These are phyloP conservation scores for Phytopythium helicoides DNA, from an alignment of 352 stramenopile genomes.

Conservation along the genomic window DNA sequence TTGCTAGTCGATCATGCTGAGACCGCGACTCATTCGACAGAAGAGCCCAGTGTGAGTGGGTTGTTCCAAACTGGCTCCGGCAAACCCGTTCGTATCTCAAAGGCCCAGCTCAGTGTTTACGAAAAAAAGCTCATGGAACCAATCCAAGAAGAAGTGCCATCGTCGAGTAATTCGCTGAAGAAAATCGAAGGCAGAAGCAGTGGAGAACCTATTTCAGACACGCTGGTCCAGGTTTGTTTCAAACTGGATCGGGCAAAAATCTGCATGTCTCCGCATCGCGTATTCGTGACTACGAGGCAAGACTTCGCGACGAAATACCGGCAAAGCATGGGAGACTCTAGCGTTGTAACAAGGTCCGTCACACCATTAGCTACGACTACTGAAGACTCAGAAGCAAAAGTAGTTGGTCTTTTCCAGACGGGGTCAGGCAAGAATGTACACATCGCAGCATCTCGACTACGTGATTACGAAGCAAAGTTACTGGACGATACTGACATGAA, in stretches of 20 bases:
- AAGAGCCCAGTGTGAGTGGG: not conserved
- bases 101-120: conserved; percentile 23
- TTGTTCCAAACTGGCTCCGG: conserved; percentile 28
- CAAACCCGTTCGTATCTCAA: conserved; percentile 23
- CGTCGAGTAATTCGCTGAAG: no score
- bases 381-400: not conserved
- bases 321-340: no score
- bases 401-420: conserved; percentile 22
- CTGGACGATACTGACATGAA: conserved; percentile 9
- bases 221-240: conserved; percentile 13
- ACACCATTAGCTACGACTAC: no score
- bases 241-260: conserved; percentile 27
- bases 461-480: conserved; percentile 20
- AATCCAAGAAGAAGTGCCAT: no score
- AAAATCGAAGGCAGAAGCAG: no score
- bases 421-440: conserved; percentile 24
- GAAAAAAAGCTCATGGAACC: conserved; percentile 11
- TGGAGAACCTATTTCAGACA: not conserved
- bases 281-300: conserved; percentile 21
- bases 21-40: no score
- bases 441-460: conserved; percentile 23
- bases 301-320: not conserved
- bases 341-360: no score
- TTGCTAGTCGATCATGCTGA: conserved; percentile 7
- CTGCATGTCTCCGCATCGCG: conserved; percentile 26